Percentiles rank a stretch among this genome's conserved stretches.
phyloP scores from a whole-genome alignment of 208 protist species.

The Eutreptiella sp. region DNA sequence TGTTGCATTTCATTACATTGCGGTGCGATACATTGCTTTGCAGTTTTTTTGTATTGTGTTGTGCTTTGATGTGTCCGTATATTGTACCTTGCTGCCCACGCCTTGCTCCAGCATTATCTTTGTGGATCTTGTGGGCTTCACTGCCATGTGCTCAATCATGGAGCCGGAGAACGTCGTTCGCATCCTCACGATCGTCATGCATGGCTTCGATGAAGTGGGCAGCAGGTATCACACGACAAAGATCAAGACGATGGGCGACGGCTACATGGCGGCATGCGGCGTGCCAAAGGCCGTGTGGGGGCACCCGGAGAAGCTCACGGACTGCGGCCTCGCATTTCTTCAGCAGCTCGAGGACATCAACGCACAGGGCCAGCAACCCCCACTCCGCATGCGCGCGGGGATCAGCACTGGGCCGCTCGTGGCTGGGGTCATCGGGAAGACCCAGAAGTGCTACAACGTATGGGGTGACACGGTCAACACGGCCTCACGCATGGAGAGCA shows the following conservation, averaged over 20 bases:
- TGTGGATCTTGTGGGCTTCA: conserved; percentile 32
- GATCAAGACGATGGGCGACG: conserved; percentile 39
- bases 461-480: conserved; percentile 7
- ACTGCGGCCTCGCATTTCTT: background rate
- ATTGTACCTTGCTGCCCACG: too few species aligned
- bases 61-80: too few species aligned
- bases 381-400: too few species aligned
- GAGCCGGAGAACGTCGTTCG: conserved; percentile 16
- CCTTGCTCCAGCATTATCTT: too few species aligned
- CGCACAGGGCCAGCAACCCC: too few species aligned
- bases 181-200: conserved; percentile 17
- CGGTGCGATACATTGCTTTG: too few species aligned
- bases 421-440: background rate
- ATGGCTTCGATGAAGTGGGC: conserved; percentile 17
- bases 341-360: too few species aligned
- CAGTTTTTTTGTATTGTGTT: too few species aligned
- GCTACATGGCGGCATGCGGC: conserved; percentile 18
- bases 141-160: conserved; percentile 5
- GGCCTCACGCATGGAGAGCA: conserved; percentile 12
- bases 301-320: background rate
- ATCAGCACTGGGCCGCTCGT: background rate
- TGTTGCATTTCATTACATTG: too few species aligned
- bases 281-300: too few species aligned
- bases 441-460: conserved; percentile 1
- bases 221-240: conserved; percentile 23